Evolutionary conservation across 345 rosid species (phyloP).

Genomic region (Tarenaya hassleriana): DNA sequence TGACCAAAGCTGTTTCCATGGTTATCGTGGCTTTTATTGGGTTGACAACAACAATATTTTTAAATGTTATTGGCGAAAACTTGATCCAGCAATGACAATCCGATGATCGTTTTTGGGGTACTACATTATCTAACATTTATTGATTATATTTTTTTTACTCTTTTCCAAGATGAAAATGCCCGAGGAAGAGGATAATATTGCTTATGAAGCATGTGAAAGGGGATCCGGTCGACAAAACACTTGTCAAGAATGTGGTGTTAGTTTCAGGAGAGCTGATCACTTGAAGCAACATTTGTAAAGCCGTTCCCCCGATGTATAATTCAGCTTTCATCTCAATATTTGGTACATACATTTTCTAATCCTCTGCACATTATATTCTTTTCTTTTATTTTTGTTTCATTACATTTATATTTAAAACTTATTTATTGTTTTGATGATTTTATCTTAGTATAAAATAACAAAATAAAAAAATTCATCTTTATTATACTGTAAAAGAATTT

Average conservation of each 20-base stretch:
- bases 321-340: too few relatives aligned
- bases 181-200: constrained; percentile 27
- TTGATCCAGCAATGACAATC: background rate
- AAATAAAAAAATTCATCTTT: too few relatives aligned
- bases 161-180: constrained; percentile 43
- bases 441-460: too few relatives aligned
- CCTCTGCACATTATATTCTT: too few relatives aligned
- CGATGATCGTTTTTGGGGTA: background rate
- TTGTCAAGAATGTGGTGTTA: constrained; percentile 62
- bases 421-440: too few relatives aligned
- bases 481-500: too few relatives aligned
- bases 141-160: background rate
- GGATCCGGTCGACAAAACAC: constrained; percentile 20
- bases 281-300: constrained; percentile 78
- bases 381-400: too few relatives aligned
- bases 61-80: background rate
- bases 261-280: constrained; percentile 72
- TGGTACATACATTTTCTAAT: too few relatives aligned
- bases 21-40: too few relatives aligned
- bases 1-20: background rate
- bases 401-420: too few relatives aligned
- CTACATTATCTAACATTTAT: too few relatives aligned
- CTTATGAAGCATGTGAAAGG: constrained; percentile 18
- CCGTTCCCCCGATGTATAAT: constrained; percentile 76
- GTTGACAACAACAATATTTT: too few relatives aligned